Evolutionary conservation across 2,329 filamentous ascomycete species (phyloP).

Genomic region (Stagonosporopsis vannaccii): DNA sequence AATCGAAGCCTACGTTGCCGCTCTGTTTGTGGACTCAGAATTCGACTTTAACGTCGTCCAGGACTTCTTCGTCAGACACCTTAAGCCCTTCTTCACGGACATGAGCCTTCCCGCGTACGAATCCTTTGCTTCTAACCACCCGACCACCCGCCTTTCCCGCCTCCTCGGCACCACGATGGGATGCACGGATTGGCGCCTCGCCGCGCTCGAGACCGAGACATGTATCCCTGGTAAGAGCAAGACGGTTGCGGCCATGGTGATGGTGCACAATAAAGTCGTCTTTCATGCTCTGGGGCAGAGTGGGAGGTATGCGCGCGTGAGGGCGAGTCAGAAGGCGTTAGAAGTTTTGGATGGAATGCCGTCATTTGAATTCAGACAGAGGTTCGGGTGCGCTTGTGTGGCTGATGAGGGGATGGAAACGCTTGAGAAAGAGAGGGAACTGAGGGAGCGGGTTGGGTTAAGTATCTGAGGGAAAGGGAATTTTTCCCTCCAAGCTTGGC

Average conservation of each 20-base stretch:
- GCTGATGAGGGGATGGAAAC: conserved; percentile 17
- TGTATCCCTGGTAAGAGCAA: conserved; percentile 55
- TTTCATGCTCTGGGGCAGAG: conserved; percentile 68
- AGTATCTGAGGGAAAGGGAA: conserved; percentile 20
- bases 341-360: conserved; percentile 58
- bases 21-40: conserved; percentile 86
- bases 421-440: conserved; percentile 14
- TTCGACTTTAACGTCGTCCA: conserved; percentile 80
- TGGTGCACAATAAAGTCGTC: conserved; percentile 77
- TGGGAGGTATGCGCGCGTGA: conserved; percentile 75
- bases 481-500: not conserved
- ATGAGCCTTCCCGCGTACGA: conserved; percentile 79
- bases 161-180: conserved; percentile 69
- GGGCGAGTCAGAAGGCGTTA: conserved; percentile 68
- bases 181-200: conserved; percentile 66
- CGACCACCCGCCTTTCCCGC: conserved; percentile 73
- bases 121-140: conserved; percentile 84
- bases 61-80: conserved; percentile 76
- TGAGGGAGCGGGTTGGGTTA: conserved; percentile 28
- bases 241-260: conserved; percentile 71
- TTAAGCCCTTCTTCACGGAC: conserved; percentile 81
- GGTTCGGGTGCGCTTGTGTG: conserved; percentile 70
- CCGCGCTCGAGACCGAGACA: conserved; percentile 47
- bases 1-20: conserved; percentile 87
- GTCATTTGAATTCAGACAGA: conserved; percentile 65